A percentile compares a stretch with the other conserved stretches of the same genome.
phyloP scores from a whole-genome alignment of 163 green algal species.

The Picocystis sp. region DNA sequence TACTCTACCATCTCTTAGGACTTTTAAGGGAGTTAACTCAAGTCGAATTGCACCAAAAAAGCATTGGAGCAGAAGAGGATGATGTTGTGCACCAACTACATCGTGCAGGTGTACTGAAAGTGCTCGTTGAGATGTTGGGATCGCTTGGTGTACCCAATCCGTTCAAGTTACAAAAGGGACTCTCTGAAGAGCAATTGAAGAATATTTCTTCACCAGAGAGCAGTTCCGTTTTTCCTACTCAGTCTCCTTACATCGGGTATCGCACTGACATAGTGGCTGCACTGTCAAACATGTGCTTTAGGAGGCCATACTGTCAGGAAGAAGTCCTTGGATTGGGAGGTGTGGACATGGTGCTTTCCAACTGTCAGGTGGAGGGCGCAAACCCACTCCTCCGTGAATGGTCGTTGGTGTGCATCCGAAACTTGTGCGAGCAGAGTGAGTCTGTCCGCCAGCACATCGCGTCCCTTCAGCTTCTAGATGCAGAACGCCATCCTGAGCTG shows the following conservation, averaged over 20 bases:
- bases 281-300: conserved; percentile 36
- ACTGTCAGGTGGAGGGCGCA: conserved; percentile 21
- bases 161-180: conserved; percentile 4
- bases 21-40: no score
- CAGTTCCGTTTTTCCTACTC: conserved; percentile 4
- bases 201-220: not conserved
- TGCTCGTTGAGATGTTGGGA: conserved; percentile 32
- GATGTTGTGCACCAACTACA: conserved; percentile 1
- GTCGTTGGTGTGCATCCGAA: no score
- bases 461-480: no score
- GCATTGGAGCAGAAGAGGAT: not conserved
- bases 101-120: conserved; percentile 10
- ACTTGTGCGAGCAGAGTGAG: no score
- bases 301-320: conserved; percentile 20
- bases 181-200: not conserved
- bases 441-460: no score
- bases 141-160: conserved; percentile 14
- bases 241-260: conserved; percentile 40
- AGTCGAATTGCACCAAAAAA: no score
- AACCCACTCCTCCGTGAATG: no score
- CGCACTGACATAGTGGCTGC: conserved; percentile 43
- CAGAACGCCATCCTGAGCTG: no score
- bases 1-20: no score
- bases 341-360: conserved; percentile 25
- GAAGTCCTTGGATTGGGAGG: conserved; percentile 24